Base-by-base conservation (phyloP, 2,329 filamentous ascomycete genomes). In the Xylaria sp. region DNA sequence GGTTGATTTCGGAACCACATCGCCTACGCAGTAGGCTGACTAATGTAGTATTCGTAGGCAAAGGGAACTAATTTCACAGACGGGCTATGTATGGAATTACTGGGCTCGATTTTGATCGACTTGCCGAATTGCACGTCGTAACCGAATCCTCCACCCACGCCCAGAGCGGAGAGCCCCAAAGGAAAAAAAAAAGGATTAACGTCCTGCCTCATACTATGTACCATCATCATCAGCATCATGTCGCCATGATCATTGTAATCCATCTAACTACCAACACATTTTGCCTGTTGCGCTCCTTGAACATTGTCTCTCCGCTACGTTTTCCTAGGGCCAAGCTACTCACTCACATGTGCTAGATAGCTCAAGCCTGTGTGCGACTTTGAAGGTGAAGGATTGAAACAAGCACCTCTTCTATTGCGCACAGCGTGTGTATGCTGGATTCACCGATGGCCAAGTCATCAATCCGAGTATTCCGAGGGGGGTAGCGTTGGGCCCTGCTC, bases 361-460 rank as follows among this genome's bases (percentile, higher is more conserved):
- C 31, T 43, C 27, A 33, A 23, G 17, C 21, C 17, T 17, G 9
- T n/a, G 38, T 41, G 19, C 46, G 52, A 19, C 59, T 23, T 17
- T 44, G 52, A 23, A 66, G 46, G 33, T 33, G 54, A 27, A 69
- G 40, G 38, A 67, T 47, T 7, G 60, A 61, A 9, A 17, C 2
- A 6, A 69, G 33, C 10, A 62, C 35, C 25, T 63, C 54, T 23
- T 65, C 61, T 21, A 59, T 51, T 37, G 37, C 25, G 38, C 37
- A 33, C 21, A 68, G 44, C 23, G 40, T 56, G 27, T 59, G 17
- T 6, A 68, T 43, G 2, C 4, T 48, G 9, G 47, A 21, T 19
- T 61, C 19, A 10, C 35, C 31, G 33, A 65, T 38, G 3, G 11
- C 4, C 9, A 55, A 11, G 3, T 44, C 44, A 7, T 52, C 40